These are phyloP conservation scores for Selenicereus undatus DNA, from an alignment of 148 eudicot genomes.

Conservation along the genomic window DNA sequence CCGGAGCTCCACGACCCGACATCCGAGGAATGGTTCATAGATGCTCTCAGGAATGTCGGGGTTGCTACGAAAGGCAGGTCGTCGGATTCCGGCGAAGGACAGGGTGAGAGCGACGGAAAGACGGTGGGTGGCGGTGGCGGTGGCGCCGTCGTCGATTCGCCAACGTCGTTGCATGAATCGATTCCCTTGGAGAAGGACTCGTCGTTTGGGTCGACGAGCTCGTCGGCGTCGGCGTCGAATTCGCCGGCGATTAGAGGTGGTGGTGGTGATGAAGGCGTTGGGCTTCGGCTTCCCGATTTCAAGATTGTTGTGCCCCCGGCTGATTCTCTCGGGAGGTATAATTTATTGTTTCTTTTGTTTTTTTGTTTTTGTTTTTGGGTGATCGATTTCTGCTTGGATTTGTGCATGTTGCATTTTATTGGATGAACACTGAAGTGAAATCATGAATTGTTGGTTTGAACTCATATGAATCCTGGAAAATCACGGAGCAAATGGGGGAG, in stretches of 20 bases:
- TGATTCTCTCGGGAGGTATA: constrained; percentile 67
- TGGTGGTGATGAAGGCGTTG: constrained; percentile 38
- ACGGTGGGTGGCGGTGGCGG: constrained; percentile 6
- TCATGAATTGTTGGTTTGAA: too few species aligned
- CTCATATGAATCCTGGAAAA: too few species aligned
- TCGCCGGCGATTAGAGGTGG: constrained; percentile 43
- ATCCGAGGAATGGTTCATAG: constrained; percentile 62
- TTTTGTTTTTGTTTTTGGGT: too few species aligned
- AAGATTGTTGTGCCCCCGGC: constrained; percentile 42
- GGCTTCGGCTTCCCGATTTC: constrained; percentile 31
- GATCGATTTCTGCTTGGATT: neutral
- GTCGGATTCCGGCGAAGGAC: constrained; percentile 29
- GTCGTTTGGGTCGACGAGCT: constrained; percentile 65
- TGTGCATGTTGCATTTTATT: too few species aligned
- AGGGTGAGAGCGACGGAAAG: constrained; percentile 10
- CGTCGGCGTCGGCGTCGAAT: constrained; percentile 57
- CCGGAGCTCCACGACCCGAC: constrained; percentile 38
- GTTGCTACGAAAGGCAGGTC: constrained; percentile 36
- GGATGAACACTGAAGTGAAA: too few species aligned
- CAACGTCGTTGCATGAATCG: constrained; percentile 36
- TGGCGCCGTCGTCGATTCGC: constrained; percentile 22
- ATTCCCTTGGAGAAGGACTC: constrained; percentile 62
- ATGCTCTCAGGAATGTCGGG: constrained; percentile 47
- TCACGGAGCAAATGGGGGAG: too few species aligned
- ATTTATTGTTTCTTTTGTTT: neutral